Evolutionary conservation across 345 rosid species (phyloP).

Genomic region (Citrus australasica): DNA sequence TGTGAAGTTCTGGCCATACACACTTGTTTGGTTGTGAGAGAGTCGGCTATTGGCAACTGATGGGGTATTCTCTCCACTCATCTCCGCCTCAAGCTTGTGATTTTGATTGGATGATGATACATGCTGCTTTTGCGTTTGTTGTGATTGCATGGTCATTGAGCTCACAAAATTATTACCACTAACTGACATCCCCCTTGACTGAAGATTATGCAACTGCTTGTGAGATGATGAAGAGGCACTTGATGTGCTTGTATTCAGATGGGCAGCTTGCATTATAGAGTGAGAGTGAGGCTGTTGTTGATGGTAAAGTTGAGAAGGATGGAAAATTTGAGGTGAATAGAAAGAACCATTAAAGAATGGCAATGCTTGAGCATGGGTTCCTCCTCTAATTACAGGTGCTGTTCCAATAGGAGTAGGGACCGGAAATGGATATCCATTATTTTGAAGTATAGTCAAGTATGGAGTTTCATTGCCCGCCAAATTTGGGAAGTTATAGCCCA

Average conservation of each 20-base stretch:
- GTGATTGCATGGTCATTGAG: constrained; percentile 32
- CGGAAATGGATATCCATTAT: constrained; percentile 41
- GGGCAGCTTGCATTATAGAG: constrained; percentile 17
- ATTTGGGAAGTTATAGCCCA: constrained; percentile 43
- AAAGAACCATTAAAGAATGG: constrained; percentile 48
- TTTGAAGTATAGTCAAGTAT: constrained; percentile 42
- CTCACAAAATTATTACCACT: constrained; percentile 22
- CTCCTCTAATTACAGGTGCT: constrained; percentile 32
- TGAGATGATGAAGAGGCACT: constrained; percentile 45
- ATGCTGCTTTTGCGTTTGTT: constrained; percentile 21
- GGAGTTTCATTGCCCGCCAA: constrained; percentile 39
- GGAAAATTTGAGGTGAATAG: constrained; percentile 51
- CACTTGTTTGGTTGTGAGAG: constrained; percentile 22
- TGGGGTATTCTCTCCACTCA: constrained; percentile 27
- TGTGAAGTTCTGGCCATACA: constrained; percentile 36
- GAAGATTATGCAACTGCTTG: constrained; percentile 33
- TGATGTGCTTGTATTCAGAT: constrained; percentile 37
- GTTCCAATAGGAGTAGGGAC: constrained; percentile 32
- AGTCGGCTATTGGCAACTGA: constrained; percentile 20
- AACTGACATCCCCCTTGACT: constrained; percentile 19
- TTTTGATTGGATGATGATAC: constrained; percentile 22
- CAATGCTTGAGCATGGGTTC: constrained; percentile 32
- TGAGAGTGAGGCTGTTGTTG: constrained; percentile 31
- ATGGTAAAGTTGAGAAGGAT: constrained; percentile 41
- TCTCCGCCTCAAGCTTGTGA: constrained; percentile 36